Evolutionary conservation across 306 rosid genomes (phyloP).

Genomic region (Sicyos edulis): DNA sequence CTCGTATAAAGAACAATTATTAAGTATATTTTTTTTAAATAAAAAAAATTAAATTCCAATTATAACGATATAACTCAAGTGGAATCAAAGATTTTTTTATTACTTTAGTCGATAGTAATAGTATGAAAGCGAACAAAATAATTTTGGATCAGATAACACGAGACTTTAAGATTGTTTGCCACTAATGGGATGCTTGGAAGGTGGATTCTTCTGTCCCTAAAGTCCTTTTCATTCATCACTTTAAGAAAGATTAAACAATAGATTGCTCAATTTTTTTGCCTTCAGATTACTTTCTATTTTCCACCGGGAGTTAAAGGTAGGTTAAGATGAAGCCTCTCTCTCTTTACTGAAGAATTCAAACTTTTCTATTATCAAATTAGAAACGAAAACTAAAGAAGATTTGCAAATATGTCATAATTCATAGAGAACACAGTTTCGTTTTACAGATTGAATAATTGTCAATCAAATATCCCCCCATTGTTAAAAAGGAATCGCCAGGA

Average conservation of each 20-base stretch:
- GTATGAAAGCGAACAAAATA: neutral
- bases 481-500: neutral
- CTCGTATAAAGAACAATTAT: no score
- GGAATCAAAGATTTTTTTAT: neutral
- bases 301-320: neutral
- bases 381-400: neutral
- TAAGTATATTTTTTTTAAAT: no score
- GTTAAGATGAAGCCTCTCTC: neutral
- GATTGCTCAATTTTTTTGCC: neutral
- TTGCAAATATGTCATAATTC: constrained; percentile 10
- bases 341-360: neutral
- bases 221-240: neutral
- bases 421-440: constrained; percentile 10
- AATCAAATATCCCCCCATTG: constrained; percentile 3
- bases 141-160: neutral
- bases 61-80: neutral
- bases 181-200: neutral
- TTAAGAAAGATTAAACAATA: neutral
- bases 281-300: neutral
- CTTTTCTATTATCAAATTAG: neutral
- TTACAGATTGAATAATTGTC: constrained; percentile 17
- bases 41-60: no score
- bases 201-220: neutral
- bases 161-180: neutral
- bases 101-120: neutral